phyloP scores from a whole-genome alignment of 2,329 filamentous ascomycete genomes.

The Chalaropsis thielavioides region DNA sequence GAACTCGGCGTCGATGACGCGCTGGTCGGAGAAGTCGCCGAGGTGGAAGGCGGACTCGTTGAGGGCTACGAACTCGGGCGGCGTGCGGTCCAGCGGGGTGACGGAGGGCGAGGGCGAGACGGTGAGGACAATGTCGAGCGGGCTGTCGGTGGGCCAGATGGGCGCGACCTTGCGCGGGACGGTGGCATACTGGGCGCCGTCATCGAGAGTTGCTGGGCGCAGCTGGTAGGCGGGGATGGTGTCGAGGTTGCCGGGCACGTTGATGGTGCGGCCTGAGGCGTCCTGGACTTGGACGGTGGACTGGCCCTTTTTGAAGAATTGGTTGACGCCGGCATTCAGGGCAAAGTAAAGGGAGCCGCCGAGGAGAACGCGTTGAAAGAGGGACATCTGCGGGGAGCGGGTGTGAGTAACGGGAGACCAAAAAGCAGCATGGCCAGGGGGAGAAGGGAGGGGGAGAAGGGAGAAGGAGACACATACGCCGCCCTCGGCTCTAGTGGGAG shows the following conservation, averaged over 20 bases:
- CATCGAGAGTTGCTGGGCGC: constrained; percentile 45
- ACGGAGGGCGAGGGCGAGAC: constrained; percentile 62
- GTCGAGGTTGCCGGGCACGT: constrained; percentile 38
- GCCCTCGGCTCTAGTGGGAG: constrained; percentile 7
- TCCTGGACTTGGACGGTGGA: constrained; percentile 35
- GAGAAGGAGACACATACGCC: constrained; percentile 6
- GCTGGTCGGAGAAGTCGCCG: constrained; percentile 64
- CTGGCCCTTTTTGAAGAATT: constrained; percentile 36
- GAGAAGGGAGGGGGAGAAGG: background rate
- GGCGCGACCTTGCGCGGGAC: constrained; percentile 63
- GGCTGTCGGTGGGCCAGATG: constrained; percentile 70
- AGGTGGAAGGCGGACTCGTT: constrained; percentile 68
- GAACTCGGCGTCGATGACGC: constrained; percentile 64
- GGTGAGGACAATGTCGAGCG: constrained; percentile 72
- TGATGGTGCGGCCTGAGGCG: constrained; percentile 38
- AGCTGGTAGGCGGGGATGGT: constrained; percentile 50
- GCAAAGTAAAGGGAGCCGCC: constrained; percentile 43
- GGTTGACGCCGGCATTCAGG: constrained; percentile 43
- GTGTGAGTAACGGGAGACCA: background rate
- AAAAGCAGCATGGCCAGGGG: background rate
- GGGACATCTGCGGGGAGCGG: constrained; percentile 13
- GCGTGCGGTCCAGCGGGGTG: constrained; percentile 49
- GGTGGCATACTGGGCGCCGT: constrained; percentile 47
- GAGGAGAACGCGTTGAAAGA: constrained; percentile 32
- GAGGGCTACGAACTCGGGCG: constrained; percentile 56